Evolutionary conservation across 371 early-diverging fungal genomes (phyloP), one percentile per base, ranked within the genome.

Genomic region (Mortierella sp.): DNA sequence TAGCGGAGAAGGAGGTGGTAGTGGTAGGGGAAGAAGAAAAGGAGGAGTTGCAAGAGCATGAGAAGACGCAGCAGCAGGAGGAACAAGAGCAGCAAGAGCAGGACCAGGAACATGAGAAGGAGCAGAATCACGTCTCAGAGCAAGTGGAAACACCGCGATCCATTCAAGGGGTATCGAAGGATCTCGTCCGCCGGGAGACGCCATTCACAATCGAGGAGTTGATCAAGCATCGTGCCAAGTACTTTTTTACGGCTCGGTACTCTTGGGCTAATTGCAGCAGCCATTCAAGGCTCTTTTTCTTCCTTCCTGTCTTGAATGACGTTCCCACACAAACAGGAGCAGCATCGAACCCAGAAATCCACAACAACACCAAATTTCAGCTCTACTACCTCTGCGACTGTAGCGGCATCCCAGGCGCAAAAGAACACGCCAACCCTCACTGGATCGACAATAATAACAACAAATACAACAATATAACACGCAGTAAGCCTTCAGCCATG

Each of bases 331-430:
- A 54, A 0, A 32, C 58, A n/a, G 38, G 49, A 49, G 46, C 46
- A 46, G 14, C 46, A 2, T 14, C 46, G 2, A 46, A 12, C 46
- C 46, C 46, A 46, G 46, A 46, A 46, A 70, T 74, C 24, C 44
- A 46, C 11, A 48, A 46, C n/a, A 38, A 73, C 10, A 48, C 72
- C 21, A 44, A 70, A 2, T 49, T 84, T 10, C 72, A 84, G 32
- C 77, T 81, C 38, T 77, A 32, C 32, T 63, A 63, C 35, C 32
- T 77, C 35, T 84, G 84, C 56, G 84, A 84, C n/a, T 81, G 81
- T 71, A 81, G 81, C 32, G 72, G 70, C n/a, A n/a, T 73, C n/a
- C 44, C 75, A 18, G 77, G 77, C 48, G 55, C 35, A 46, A 71
- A 75, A n/a, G 48, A 29, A 6, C 38, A 11, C 16, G 44, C 4